Evolutionary conservation across 768 basidiomycete genomes (phyloP).

Genomic region (Sporobolomyces phaffii): DNA sequence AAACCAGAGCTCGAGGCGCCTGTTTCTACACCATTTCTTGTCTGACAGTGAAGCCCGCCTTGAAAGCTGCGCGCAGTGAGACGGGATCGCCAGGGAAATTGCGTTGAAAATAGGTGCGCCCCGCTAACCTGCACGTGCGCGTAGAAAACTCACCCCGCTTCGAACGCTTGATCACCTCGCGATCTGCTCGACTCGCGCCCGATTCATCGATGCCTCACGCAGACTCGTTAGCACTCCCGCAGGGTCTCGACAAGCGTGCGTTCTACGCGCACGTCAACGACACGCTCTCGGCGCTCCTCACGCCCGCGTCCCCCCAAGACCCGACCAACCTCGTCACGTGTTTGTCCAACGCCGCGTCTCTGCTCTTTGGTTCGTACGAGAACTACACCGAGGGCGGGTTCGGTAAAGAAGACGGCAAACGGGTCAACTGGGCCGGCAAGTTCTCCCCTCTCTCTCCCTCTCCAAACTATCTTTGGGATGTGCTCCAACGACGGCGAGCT

Average conservation of each 20-base stretch:
- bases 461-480: not conserved
- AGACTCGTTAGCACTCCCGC: constrained; percentile 16
- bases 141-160: too few species aligned
- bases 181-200: too few species aligned
- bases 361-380: constrained; percentile 70
- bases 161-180: too few species aligned
- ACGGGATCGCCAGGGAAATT: too few species aligned
- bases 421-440: constrained; percentile 89
- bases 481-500: too few species aligned
- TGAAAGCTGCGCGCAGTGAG: too few species aligned
- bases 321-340: constrained; percentile 63
- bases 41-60: too few species aligned
- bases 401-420: constrained; percentile 46
- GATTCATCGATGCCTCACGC: constrained; percentile 34
- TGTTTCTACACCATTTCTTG: too few species aligned
- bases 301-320: constrained; percentile 3
- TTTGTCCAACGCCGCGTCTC: constrained; percentile 71
- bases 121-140: too few species aligned
- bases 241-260: constrained; percentile 54
- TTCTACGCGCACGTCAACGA: constrained; percentile 72
- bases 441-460: not conserved
- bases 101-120: too few species aligned
- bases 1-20: too few species aligned
- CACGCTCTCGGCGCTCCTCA: constrained; percentile 56
- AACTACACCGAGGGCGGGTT: constrained; percentile 64